Evolutionary conservation across 257 asterid species (phyloP).

Genomic region (Capsicum chinense): DNA sequence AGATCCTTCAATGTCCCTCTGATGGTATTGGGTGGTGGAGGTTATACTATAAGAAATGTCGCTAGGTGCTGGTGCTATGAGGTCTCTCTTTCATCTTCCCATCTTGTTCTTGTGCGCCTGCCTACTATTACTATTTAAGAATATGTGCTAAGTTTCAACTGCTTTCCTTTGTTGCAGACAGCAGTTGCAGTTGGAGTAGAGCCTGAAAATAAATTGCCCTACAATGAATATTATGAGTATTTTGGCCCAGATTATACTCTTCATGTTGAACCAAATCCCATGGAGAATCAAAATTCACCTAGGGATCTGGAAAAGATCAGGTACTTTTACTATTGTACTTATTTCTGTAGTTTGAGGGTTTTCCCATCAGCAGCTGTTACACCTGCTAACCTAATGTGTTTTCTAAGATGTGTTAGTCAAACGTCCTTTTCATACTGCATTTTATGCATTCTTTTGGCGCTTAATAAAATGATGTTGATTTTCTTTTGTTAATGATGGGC

Average conservation of each 20-base stretch:
- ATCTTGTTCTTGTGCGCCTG: slow-evolving; percentile 5
- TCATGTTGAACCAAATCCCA: slow-evolving; percentile 64
- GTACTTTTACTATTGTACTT: slow-evolving; percentile 38
- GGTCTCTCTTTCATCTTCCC: slow-evolving; percentile 39
- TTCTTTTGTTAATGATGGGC: background rate
- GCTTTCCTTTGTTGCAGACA: slow-evolving; percentile 58
- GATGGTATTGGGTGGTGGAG: slow-evolving; percentile 80
- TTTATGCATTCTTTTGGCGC: background rate
- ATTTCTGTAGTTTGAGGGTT: slow-evolving; percentile 13
- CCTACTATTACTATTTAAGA: slow-evolving; percentile 3
- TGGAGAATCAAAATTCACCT: slow-evolving; percentile 65
- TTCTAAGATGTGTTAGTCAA: background rate
- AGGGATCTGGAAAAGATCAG: slow-evolving; percentile 78
- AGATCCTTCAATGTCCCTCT: slow-evolving; percentile 71
- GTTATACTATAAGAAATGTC: slow-evolving; percentile 69
- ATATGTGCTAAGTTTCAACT: slow-evolving; percentile 30
- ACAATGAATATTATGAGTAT: slow-evolving; percentile 83
- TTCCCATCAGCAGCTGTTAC: slow-evolving; percentile 1
- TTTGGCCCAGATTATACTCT: slow-evolving; percentile 84
- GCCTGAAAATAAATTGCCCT: slow-evolving; percentile 80
- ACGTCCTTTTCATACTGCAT: background rate
- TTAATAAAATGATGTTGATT: background rate
- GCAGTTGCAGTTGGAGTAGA: slow-evolving; percentile 92
- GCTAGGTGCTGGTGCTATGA: slow-evolving; percentile 80
- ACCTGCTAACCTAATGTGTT: background rate